These are phyloP conservation scores for Nemophila menziesii DNA, from an alignment of 257 asterid genomes.

Conservation along the genomic window DNA sequence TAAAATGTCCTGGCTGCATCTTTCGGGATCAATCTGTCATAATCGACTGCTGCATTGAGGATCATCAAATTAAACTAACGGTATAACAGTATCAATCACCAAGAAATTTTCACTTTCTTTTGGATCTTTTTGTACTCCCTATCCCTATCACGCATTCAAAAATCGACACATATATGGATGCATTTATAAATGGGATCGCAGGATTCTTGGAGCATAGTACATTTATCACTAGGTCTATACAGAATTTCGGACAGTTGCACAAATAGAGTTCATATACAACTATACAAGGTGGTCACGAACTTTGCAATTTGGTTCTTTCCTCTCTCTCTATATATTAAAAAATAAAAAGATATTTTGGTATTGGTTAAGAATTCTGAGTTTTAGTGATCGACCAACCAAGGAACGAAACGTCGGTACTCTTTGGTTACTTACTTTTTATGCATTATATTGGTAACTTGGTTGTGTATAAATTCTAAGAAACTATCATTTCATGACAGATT, in stretches of 20 bases:
- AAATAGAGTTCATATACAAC: background rate
- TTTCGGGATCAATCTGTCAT: too few species aligned
- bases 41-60: too few species aligned
- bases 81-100: too few species aligned
- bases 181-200: background rate
- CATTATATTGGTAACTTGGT: too few species aligned
- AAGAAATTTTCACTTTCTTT: too few species aligned
- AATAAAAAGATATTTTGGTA: background rate
- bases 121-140: too few species aligned
- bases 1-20: too few species aligned
- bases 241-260: background rate
- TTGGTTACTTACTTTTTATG: background rate
- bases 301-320: too few species aligned
- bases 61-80: too few species aligned
- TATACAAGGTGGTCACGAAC: too few species aligned
- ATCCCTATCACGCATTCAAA: too few species aligned
- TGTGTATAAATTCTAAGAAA: slow-evolving; percentile 1
- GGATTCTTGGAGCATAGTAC: background rate
- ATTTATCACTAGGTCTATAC: background rate
- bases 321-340: too few species aligned
- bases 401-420: slow-evolving; percentile 1
- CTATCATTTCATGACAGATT: slow-evolving; percentile 4
- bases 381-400: slow-evolving; percentile 1
- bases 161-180: background rate
- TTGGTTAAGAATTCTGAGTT: background rate